A percentile compares a stretch with the other conserved stretches of the same genome.
Conservation (phyloP, 345 rosid species). For the Euphorbia lathyris region DNA sequence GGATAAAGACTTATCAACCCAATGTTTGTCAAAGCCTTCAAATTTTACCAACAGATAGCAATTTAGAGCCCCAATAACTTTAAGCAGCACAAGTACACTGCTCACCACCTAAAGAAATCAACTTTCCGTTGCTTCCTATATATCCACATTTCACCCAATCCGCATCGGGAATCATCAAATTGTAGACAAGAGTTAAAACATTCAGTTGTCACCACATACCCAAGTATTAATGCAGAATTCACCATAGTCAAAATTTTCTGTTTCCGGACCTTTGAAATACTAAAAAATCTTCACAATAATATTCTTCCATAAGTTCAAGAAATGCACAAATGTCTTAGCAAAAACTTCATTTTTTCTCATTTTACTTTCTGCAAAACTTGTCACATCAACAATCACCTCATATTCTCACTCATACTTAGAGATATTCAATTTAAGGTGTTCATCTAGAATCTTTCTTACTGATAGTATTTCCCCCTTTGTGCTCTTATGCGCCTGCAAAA, state of each 20-base stretch:
- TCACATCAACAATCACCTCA: conserved; percentile 22
- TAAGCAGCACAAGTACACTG: conserved; percentile 33
- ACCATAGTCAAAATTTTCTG: conserved; percentile 4
- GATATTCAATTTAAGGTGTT: conserved; percentile 17
- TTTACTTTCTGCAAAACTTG: conserved; percentile 13
- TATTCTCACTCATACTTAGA: conserved; percentile 29
- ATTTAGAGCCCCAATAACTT: conserved; percentile 34
- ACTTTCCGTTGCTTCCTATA: conserved; percentile 17
- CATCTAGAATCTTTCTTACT: conserved; percentile 39
- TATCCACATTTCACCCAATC: conserved; percentile 27
- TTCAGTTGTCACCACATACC: conserved; percentile 33
- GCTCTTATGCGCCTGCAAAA: conserved; percentile 30
- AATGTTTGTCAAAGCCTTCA: conserved; percentile 15
- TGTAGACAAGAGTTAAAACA: conserved; percentile 17
- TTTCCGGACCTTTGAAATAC: conserved; percentile 14
- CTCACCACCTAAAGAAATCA: conserved; percentile 16
- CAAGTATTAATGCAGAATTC: conserved; percentile 45
- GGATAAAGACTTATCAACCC: conserved; percentile 12
- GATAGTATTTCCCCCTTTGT: conserved; percentile 37
- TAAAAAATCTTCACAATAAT: conserved; percentile 23
- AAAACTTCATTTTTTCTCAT: conserved; percentile 18
- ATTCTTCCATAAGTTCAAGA: conserved; percentile 48
- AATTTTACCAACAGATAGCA: conserved; percentile 38
- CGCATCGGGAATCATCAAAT: conserved; percentile 31
- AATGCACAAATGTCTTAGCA: conserved; percentile 33